Evolutionary conservation across 1,139 yeast species (phyloP).

Genomic region (Candida sanyaensis): DNA sequence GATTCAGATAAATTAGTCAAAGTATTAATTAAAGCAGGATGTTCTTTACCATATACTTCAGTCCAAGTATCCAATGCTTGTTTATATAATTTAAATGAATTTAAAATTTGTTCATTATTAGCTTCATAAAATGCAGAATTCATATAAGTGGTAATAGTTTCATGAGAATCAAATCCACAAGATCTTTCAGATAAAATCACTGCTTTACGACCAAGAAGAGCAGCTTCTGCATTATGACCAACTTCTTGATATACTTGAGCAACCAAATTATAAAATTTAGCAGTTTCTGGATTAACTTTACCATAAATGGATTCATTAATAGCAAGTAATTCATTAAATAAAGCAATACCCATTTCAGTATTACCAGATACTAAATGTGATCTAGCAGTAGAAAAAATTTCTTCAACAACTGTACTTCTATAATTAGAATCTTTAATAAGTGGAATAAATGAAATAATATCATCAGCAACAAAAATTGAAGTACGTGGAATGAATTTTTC

Average conservation of each 20-base stretch:
- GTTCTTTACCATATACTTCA: constrained; percentile 54
- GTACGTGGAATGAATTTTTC: constrained; percentile 24
- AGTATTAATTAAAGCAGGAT: constrained; percentile 72
- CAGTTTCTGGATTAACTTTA: constrained; percentile 75
- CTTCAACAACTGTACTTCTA: constrained; percentile 70
- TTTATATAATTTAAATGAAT: constrained; percentile 63
- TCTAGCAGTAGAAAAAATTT: constrained; percentile 76
- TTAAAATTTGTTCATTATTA: constrained; percentile 56
- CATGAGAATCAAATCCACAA: constrained; percentile 77
- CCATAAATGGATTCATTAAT: constrained; percentile 88
- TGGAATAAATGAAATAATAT: constrained; percentile 72
- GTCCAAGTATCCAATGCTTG: constrained; percentile 64
- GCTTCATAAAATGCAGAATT: constrained; percentile 78
- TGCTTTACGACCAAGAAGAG: constrained; percentile 70
- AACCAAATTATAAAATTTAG: constrained; percentile 63
- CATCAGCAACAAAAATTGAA: constrained; percentile 56
- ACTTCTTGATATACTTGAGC: constrained; percentile 70
- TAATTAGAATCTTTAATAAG: constrained; percentile 69
- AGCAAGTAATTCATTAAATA: constrained; percentile 69
- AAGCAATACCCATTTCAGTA: constrained; percentile 51
- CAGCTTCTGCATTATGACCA: constrained; percentile 60
- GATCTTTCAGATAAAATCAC: constrained; percentile 76
- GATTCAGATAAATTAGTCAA: constrained; percentile 63
- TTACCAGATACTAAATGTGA: constrained; percentile 34
- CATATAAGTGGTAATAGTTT: constrained; percentile 69